phyloP scores from a whole-genome alignment of 73 alveolate genomes.

The Paramecium tetraurelia region DNA sequence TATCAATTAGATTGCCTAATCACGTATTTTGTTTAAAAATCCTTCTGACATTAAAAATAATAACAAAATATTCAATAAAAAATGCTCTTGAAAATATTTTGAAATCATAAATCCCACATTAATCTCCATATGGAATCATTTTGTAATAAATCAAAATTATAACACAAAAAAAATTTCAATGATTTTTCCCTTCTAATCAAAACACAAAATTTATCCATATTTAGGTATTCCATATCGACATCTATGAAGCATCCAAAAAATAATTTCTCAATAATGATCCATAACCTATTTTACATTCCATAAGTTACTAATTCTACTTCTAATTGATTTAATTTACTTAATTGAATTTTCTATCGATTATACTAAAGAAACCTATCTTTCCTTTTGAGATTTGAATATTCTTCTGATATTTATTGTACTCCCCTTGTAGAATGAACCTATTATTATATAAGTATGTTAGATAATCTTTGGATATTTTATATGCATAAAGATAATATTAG shows the following conservation, averaged over 20 bases:
- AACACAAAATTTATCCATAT: not conserved
- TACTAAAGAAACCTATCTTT: no score
- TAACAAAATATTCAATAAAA: not conserved
- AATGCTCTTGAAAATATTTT: slow-evolving; percentile 16
- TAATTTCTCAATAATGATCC: no score
- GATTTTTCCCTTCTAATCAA: not conserved
- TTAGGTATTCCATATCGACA: not conserved
- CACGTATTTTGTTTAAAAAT: not conserved
- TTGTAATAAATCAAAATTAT: not conserved
- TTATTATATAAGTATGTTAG: no score
- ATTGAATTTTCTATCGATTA: not conserved
- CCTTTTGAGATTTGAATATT: not conserved
- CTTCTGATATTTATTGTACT: no score
- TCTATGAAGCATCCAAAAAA: no score
- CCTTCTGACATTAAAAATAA: not conserved
- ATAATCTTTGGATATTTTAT: not conserved
- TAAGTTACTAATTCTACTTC: not conserved
- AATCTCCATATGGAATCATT: slow-evolving; percentile 31
- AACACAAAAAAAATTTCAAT: not conserved
- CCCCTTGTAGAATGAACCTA: not conserved
- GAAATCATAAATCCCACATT: slow-evolving; percentile 29
- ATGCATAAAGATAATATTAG: not conserved
- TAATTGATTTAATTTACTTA: not conserved
- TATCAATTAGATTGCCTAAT: not conserved
- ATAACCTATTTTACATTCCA: not conserved